These are phyloP conservation scores for Hanseniaspora valbyensis DNA, from an alignment of 805 yeast genomes.

Conservation along the genomic window DNA sequence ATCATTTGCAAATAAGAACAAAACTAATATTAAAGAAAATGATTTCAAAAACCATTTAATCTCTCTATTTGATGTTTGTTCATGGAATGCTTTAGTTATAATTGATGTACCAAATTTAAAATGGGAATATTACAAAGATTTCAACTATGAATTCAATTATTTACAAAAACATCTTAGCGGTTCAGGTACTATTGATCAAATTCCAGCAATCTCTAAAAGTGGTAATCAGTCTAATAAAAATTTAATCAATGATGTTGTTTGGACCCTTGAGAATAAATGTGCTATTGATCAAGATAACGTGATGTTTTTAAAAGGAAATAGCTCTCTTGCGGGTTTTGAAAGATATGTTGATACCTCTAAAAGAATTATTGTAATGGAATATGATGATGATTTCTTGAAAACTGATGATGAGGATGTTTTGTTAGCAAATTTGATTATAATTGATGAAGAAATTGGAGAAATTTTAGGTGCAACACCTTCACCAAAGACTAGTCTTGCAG, in stretches of 20 bases:
- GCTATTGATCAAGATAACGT: conserved; percentile 21
- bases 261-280: conserved; percentile 21
- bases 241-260: conserved; percentile 3
- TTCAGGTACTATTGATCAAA: conserved; percentile 11
- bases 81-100: conserved; percentile 11
- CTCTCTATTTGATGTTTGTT: conserved; percentile 3
- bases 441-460: conserved; percentile 27
- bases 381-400: conserved; percentile 37
- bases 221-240: background rate
- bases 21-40: background rate
- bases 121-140: background rate
- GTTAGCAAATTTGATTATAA: background rate
- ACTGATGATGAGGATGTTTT: conserved; percentile 19
- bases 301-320: conserved; percentile 23
- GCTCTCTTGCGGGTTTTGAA: conserved; percentile 36
- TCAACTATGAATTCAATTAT: background rate
- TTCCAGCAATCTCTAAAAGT: background rate
- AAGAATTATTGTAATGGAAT: conserved; percentile 50
- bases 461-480: conserved; percentile 62
- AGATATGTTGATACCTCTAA: conserved; percentile 54
- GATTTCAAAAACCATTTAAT: conserved; percentile 9
- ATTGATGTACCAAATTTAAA: conserved; percentile 4
- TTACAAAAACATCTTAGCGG: background rate
- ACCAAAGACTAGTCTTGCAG: conserved; percentile 35
- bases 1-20: background rate